Conservation (phyloP, 441 rosid genomes). For the Macaranga tanarius region DNA sequence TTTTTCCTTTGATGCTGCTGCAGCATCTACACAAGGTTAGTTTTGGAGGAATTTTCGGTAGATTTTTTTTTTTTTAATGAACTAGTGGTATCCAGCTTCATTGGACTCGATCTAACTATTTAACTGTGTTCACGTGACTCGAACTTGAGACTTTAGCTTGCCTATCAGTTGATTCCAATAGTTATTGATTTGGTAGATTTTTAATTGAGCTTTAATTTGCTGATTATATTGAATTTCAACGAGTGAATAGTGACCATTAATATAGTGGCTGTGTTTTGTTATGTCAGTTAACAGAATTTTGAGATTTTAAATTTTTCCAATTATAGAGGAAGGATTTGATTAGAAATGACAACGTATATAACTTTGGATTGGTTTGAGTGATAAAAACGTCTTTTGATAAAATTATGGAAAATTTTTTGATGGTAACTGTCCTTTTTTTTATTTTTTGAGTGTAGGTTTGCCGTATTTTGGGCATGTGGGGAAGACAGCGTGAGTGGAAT, state of each 20-base stretch:
- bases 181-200: not conserved
- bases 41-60: not conserved
- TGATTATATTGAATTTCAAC: not conserved
- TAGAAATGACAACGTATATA: not conserved
- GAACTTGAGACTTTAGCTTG: too few relatives aligned
- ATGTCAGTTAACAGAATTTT: not conserved
- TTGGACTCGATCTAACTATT: too few relatives aligned
- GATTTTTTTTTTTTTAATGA: too few relatives aligned
- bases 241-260: not conserved
- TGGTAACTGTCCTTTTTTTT: not conserved
- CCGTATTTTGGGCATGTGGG: conserved; percentile 47
- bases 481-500: conserved; percentile 36
- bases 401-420: too few relatives aligned
- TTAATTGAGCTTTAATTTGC: too few relatives aligned
- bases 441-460: conserved; percentile 12
- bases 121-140: too few relatives aligned
- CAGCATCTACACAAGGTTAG: conserved; percentile 19
- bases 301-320: not conserved
- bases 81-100: too few relatives aligned
- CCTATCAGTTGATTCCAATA: too few relatives aligned
- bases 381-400: too few relatives aligned
- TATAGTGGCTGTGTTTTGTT: not conserved
- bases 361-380: not conserved
- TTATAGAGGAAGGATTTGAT: not conserved
- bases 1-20: conserved; percentile 8